Evolutionary conservation across 1,284 basidiomycete genomes (phyloP), one percentile per base, ranked within the genome.

Genomic region (Takashimella koratensis): DNA sequence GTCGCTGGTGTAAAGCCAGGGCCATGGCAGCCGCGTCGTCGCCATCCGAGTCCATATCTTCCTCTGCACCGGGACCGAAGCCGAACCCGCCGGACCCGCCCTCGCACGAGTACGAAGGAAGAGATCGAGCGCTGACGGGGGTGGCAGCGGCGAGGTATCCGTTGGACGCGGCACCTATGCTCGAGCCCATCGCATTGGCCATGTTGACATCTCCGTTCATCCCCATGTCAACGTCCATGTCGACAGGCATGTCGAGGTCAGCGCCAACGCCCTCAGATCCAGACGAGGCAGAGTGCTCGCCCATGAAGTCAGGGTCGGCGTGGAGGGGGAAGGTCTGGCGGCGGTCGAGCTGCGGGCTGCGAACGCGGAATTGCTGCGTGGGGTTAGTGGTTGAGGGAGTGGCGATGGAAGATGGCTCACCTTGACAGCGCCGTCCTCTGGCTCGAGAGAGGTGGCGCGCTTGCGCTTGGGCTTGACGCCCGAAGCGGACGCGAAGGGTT

Each of bases 41-140:
- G 16, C n/a, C 47, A 53, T 64, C 63, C 41, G 49, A 45, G 46
- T 63, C 63, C 46, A 66, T 63, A 58, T 74, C 72, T 54, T 74
- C 72, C 51, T 73, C 70, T 4, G 67, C 67, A 11, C 72, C 72
- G 19, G 72, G 72, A 19, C 72, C 72, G 41, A 74, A 74, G 8
- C 69, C 66, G 47, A 74, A 73, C 4, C 72, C 72, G 8, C 69
- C 72, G 22, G 59, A 65, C 1, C 72, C 72, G 20, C 58, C 47
- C 23, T 60, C 54, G 16, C 30, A 36, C 30, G 30, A 36, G 30
- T 36, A 36, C 8, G 30, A 36, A 36, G 30, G 30, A 16, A 36
- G 30, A 8, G 30, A 36, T 8, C 30, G 30, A 16, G 30, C 8
- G 16, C 10, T 8, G 16, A 16, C 10, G 16, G 30, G 30, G 16